Evolutionary conservation across 2,329 filamentous ascomycete species (phyloP).

Genomic region (Kalaharituber pfeilii): DNA sequence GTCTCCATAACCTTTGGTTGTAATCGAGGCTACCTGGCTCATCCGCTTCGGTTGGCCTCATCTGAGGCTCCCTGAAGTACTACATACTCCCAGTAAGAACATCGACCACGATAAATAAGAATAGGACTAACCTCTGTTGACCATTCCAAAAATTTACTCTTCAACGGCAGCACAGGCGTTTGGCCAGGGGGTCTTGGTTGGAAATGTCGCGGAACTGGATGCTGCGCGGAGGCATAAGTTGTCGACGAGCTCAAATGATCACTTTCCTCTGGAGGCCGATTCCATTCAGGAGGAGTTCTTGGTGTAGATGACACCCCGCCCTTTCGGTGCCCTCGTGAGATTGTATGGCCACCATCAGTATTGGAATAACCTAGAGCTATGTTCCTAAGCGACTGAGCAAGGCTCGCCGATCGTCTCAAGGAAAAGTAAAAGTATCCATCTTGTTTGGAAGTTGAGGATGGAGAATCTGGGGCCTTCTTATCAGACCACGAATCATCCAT

Average conservation of each 20-base stretch:
- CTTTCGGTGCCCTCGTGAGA: slow-evolving; percentile 26
- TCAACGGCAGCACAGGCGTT: slow-evolving; percentile 51
- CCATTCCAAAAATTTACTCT: slow-evolving; percentile 81
- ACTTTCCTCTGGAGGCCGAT: slow-evolving; percentile 54
- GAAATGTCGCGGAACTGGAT: slow-evolving; percentile 65
- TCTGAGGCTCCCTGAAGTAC: slow-evolving; percentile 95
- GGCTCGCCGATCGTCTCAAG: slow-evolving; percentile 45
- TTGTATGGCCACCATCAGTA: slow-evolving; percentile 30
- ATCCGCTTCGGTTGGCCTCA: slow-evolving; percentile 90
- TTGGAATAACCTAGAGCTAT: slow-evolving; percentile 31
- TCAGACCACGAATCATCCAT: slow-evolving; percentile 25
- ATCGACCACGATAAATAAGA: not conserved
- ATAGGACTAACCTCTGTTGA: slow-evolving; percentile 49
- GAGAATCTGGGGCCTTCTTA: slow-evolving; percentile 29
- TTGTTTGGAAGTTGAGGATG: slow-evolving; percentile 35
- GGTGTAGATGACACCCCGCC: not conserved
- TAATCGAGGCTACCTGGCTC: slow-evolving; percentile 94
- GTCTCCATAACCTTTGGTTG: slow-evolving; percentile 82
- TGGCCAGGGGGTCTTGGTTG: slow-evolving; percentile 42
- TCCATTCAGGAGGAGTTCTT: slow-evolving; percentile 38
- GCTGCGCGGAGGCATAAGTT: slow-evolving; percentile 57
- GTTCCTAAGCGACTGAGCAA: slow-evolving; percentile 46
- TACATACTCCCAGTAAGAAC: slow-evolving; percentile 23
- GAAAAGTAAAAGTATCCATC: slow-evolving; percentile 45
- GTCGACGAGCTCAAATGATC: slow-evolving; percentile 48